These are phyloP conservation scores for Geotrichum restrictum DNA, from an alignment of 1,139 yeast species.

Conservation along the genomic window DNA sequence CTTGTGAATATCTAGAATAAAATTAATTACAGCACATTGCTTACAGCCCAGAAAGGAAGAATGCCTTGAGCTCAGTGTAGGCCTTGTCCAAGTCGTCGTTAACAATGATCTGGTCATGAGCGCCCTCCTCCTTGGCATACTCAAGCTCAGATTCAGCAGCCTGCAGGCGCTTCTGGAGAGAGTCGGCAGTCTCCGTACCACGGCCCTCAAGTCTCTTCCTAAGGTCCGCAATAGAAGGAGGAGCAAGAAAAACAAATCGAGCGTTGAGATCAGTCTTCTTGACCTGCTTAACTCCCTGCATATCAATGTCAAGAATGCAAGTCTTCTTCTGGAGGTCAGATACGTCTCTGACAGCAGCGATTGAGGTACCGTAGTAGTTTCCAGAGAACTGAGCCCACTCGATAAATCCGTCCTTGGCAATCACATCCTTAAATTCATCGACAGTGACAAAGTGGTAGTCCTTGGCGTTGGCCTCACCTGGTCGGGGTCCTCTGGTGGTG, in stretches of 20 bases:
- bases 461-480: slow-evolving; percentile 83
- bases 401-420: slow-evolving; percentile 70
- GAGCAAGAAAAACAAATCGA: slow-evolving; percentile 79
- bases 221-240: slow-evolving; percentile 81
- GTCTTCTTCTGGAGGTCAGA: slow-evolving; percentile 50
- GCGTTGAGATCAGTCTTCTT: slow-evolving; percentile 81
- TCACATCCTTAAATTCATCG: slow-evolving; percentile 71
- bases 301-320: slow-evolving; percentile 93
- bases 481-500: slow-evolving; percentile 88
- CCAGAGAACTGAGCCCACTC: slow-evolving; percentile 99
- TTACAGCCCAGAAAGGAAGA: slow-evolving; percentile 33
- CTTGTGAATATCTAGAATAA: no score
- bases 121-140: slow-evolving; percentile 77
- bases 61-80: slow-evolving; percentile 70
- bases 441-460: slow-evolving; percentile 85
- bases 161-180: slow-evolving; percentile 71
- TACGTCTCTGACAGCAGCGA: slow-evolving; percentile 78
- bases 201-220: slow-evolving; percentile 72
- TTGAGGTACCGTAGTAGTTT: slow-evolving; percentile 91
- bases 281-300: slow-evolving; percentile 96
- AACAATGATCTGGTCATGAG: slow-evolving; percentile 83
- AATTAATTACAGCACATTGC: background rate
- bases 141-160: slow-evolving; percentile 89
- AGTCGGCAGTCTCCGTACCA: slow-evolving; percentile 90
- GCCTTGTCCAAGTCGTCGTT: slow-evolving; percentile 91